Conservation (phyloP, 352 stramenopile species). For the Phytophthora crassamura region DNA sequence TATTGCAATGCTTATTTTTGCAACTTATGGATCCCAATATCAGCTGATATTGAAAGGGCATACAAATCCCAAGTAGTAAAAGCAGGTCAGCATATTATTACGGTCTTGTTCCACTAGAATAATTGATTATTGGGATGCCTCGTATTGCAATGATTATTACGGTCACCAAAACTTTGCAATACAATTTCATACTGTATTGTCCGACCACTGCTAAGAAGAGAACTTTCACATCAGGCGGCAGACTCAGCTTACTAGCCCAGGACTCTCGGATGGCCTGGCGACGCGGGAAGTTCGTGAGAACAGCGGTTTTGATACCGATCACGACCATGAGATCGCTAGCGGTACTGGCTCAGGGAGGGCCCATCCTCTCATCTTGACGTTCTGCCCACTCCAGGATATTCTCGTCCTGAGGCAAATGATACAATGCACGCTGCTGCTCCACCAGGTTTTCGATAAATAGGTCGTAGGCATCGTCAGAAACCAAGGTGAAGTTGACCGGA, state of each 20-base stretch:
- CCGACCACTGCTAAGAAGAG: slow-evolving; percentile 45
- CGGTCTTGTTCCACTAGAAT: too few species aligned
- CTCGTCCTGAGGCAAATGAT: too few species aligned
- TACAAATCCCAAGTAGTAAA: too few species aligned
- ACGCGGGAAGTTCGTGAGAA: slow-evolving; percentile 30
- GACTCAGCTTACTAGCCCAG: slow-evolving; percentile 28
- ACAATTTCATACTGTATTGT: too few species aligned
- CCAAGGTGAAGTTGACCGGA: slow-evolving; percentile 11
- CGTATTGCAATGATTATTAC: too few species aligned
- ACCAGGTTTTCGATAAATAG: not conserved
- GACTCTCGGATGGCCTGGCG: slow-evolving; percentile 48
- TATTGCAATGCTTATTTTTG: too few species aligned
- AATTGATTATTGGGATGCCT: too few species aligned
- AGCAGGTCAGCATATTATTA: too few species aligned
- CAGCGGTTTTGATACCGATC: slow-evolving; percentile 46
- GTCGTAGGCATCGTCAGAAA: not conserved
- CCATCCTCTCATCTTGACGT: slow-evolving; percentile 1
- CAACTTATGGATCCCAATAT: too few species aligned
- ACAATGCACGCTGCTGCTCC: not conserved
- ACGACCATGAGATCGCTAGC: slow-evolving; percentile 22
- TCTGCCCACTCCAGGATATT: not conserved
- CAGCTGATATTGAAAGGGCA: too few species aligned
- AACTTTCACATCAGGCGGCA: slow-evolving; percentile 19
- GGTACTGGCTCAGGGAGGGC: slow-evolving; percentile 4
- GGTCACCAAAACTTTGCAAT: too few species aligned